Conservation (phyloP, 2,329 filamentous ascomycete genomes). For the Pyrenochaeta sp. region DNA sequence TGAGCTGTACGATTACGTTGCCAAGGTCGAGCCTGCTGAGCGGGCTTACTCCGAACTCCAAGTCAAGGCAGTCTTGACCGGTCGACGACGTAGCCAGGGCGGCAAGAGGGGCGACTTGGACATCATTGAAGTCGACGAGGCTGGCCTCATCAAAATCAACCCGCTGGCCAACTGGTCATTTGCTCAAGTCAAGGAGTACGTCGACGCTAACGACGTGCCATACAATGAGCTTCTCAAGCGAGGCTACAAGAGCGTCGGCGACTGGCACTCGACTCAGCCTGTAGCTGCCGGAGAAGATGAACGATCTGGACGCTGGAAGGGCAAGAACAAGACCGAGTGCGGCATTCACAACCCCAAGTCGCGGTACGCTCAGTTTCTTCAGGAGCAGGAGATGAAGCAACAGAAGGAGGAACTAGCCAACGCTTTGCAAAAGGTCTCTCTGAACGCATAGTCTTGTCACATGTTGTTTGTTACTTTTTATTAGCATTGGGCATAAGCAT, state of each 20-base stretch:
- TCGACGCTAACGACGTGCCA: constrained; percentile 85
- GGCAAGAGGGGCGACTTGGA: constrained; percentile 89
- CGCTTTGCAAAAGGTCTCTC: constrained; percentile 41
- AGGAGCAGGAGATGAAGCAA: constrained; percentile 73
- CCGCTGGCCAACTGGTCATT: constrained; percentile 95
- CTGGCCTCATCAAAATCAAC: constrained; percentile 95
- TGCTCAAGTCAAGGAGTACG: constrained; percentile 85
- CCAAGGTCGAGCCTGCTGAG: constrained; percentile 96
- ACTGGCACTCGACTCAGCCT: constrained; percentile 96
- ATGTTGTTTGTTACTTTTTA: constrained; percentile 20
- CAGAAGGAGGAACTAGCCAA: constrained; percentile 47
- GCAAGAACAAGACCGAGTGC: constrained; percentile 94
- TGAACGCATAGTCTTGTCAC: constrained; percentile 29
- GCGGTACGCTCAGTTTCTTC: constrained; percentile 85
- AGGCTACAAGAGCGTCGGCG: constrained; percentile 98
- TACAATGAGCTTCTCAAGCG: constrained; percentile 91
- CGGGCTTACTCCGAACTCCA: constrained; percentile 87
- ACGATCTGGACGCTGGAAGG: constrained; percentile 96
- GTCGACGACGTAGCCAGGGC: constrained; percentile 89
- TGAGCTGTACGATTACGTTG: constrained; percentile 94
- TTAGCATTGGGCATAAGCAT: constrained; percentile 49
- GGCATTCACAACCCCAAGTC: constrained; percentile 99
- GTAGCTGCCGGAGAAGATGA: constrained; percentile 93
- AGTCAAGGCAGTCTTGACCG: constrained; percentile 90
- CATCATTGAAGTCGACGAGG: constrained; percentile 92